phyloP scores from a whole-genome alignment of 2,329 filamentous ascomycete genomes.

The Scedosporium aurantiacum region DNA sequence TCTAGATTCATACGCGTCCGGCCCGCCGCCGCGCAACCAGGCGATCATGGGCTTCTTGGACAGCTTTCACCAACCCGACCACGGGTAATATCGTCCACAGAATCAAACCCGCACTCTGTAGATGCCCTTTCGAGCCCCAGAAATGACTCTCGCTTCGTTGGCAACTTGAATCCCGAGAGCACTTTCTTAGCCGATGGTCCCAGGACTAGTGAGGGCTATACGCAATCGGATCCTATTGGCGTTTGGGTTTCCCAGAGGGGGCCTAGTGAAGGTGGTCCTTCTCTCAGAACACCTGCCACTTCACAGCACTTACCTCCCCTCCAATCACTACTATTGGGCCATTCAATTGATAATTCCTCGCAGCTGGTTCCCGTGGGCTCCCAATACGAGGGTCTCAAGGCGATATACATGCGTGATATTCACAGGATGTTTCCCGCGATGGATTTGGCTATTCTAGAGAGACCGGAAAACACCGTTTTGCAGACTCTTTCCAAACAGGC shows the following conservation, averaged over 20 bases:
- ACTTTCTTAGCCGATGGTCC: slow-evolving; percentile 11
- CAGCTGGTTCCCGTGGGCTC: background rate
- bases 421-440: slow-evolving; percentile 4
- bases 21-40: too few relatives aligned
- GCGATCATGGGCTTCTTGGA: background rate
- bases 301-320: background rate
- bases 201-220: slow-evolving; percentile 6
- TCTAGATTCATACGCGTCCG: too few relatives aligned
- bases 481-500: slow-evolving; percentile 2
- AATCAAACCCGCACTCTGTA: background rate
- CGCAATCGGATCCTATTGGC: slow-evolving; percentile 9
- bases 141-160: slow-evolving; percentile 10
- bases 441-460: background rate
- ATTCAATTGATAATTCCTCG: background rate
- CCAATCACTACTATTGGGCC: too few relatives aligned
- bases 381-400: slow-evolving; percentile 1
- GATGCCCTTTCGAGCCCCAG: background rate
- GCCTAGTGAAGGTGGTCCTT: background rate
- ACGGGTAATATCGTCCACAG: background rate
- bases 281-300: background rate
- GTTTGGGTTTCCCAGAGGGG: slow-evolving; percentile 10
- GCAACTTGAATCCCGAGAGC: slow-evolving; percentile 12
- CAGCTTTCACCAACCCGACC: background rate
- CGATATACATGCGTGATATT: slow-evolving; percentile 4
- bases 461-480: background rate